Conservation (phyloP, 108 stramenopile species). For the Craspedostauros australis region DNA sequence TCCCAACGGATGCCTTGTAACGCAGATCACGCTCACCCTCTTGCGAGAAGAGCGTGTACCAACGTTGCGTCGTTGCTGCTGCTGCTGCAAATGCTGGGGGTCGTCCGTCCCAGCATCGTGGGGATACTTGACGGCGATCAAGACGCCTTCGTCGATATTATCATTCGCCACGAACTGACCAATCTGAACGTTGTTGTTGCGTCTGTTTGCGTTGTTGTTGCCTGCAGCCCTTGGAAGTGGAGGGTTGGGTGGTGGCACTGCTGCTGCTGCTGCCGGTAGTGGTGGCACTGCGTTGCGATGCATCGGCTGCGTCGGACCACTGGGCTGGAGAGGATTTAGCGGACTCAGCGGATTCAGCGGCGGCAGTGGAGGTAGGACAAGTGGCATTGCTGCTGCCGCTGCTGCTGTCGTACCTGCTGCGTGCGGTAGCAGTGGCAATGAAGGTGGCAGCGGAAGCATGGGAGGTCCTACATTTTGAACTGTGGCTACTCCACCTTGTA, state of each 20-base stretch:
- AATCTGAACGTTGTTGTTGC: slow-evolving; percentile 12
- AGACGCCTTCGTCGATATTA: slow-evolving; percentile 66
- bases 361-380: no score
- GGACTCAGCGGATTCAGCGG: no score
- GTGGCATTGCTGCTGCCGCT: background rate
- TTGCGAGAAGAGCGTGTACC: slow-evolving; percentile 53
- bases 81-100: no score
- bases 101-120: slow-evolving; percentile 51
- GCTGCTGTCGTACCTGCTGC: slow-evolving; percentile 6
- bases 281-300: no score
- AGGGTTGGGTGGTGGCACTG: slow-evolving; percentile 18
- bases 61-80: slow-evolving; percentile 33
- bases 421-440: slow-evolving; percentile 5
- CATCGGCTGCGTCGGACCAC: no score
- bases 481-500: no score
- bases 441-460: slow-evolving; percentile 10
- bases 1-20: slow-evolving; percentile 80
- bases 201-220: slow-evolving; percentile 2
- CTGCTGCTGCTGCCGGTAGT: slow-evolving; percentile 27
- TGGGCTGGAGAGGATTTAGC: no score
- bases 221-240: slow-evolving; percentile 23
- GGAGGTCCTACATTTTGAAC: slow-evolving; percentile 2
- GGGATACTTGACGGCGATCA: slow-evolving; percentile 54
- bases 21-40: slow-evolving; percentile 76
- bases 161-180: slow-evolving; percentile 72